Conservation (phyloP, 345 rosid genomes). For the Euclidium syriacum region DNA sequence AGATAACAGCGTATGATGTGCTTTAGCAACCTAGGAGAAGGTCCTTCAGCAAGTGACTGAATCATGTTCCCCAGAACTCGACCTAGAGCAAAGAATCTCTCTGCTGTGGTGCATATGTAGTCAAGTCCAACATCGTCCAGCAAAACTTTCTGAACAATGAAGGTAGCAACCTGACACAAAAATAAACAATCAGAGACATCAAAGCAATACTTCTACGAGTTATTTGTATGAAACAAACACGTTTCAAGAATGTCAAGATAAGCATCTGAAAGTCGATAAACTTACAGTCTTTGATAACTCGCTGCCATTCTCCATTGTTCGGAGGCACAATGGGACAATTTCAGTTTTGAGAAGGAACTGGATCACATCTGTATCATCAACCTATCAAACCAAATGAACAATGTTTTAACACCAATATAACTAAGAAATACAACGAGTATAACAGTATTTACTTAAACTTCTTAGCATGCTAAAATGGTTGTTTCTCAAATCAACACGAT, state of each 20-base stretch:
- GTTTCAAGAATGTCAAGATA: constrained; percentile 11
- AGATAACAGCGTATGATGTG: constrained; percentile 88
- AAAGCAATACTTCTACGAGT: not conserved
- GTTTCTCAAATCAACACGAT: constrained; percentile 8
- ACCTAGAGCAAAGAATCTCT: constrained; percentile 84
- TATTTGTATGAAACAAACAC: not conserved
- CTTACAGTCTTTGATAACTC: constrained; percentile 49
- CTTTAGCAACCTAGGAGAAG: constrained; percentile 67
- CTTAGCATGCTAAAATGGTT: not conserved
- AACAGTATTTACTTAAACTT: constrained; percentile 10
- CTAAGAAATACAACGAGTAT: not conserved
- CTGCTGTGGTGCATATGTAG: constrained; percentile 77
- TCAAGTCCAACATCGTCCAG: constrained; percentile 88
- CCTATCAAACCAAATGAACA: constrained; percentile 32
- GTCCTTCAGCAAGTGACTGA: constrained; percentile 71
- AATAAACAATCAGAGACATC: not conserved
- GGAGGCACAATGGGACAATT: constrained; percentile 44
- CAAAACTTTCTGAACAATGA: constrained; percentile 78
- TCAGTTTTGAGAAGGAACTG: constrained; percentile 36
- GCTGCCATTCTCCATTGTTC: constrained; percentile 44
- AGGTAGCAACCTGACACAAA: constrained; percentile 80
- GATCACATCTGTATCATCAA: constrained; percentile 37
- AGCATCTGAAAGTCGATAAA: constrained; percentile 7
- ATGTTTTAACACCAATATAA: constrained; percentile 5
- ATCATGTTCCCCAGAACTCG: constrained; percentile 79